Percentiles rank a stretch among this genome's conserved stretches.
Conservation (phyloP, 345 rosid genomes). For the Citrus trifoliata region DNA sequence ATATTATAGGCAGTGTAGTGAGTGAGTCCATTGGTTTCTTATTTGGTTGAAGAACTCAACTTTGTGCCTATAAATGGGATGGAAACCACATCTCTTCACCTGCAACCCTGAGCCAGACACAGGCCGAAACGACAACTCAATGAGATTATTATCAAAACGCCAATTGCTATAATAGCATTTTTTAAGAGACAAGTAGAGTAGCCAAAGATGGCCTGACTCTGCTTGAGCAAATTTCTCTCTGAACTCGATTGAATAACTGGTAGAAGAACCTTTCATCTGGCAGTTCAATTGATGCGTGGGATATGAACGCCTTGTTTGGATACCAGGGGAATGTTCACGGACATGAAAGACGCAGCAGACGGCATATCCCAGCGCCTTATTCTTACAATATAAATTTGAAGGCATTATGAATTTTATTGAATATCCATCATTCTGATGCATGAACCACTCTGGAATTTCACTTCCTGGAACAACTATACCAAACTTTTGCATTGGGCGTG, state of each 20-base stretch:
- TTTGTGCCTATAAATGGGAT: background rate
- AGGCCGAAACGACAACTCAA: too few relatives aligned
- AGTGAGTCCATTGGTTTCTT: too few relatives aligned
- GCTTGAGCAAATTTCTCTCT: too few relatives aligned
- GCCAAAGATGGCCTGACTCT: background rate
- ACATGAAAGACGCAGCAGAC: background rate
- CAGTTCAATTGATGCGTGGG: too few relatives aligned
- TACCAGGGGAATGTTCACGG: background rate
- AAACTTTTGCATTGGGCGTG: too few relatives aligned
- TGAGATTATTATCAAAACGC: too few relatives aligned
- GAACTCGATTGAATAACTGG: too few relatives aligned
- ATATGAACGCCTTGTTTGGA: background rate
- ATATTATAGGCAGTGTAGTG: too few relatives aligned
- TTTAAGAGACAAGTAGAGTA: background rate
- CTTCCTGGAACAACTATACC: slow-evolving; percentile 4
- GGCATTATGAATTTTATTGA: background rate
- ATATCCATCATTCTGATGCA: background rate
- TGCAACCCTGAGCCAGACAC: background rate
- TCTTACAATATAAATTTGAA: background rate
- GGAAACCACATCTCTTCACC: background rate
- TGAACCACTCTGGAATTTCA: slow-evolving; percentile 15
- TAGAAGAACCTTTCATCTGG: too few relatives aligned
- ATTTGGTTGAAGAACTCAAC: too few relatives aligned
- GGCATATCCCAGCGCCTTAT: background rate
- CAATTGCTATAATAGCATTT: too few relatives aligned